Base-by-base conservation (phyloP, 139 green algal genomes). In the Astrephomene gubernaculifera region DNA sequence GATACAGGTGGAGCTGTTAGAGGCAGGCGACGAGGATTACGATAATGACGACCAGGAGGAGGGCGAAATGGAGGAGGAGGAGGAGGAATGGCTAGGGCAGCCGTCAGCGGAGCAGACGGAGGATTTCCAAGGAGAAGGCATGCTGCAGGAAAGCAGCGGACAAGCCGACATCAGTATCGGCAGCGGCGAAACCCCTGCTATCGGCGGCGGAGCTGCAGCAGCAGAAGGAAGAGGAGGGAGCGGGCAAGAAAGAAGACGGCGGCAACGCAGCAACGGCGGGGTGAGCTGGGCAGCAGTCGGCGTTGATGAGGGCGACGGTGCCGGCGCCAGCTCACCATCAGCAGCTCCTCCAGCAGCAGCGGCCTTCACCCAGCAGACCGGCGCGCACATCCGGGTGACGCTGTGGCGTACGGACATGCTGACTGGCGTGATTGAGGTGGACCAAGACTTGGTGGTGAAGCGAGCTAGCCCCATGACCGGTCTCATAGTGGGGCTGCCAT, bases 401-500 rank as follows among this genome's bases (percentile, higher is more conserved):
- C 78, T 89, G 61, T 89, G 74, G 84, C 74, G 83, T 0, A 74
- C 64, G 6, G 83, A 88, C 52, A 74, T 79, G 65, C 64, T 88
- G 83, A 61, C 9, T 2, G 38, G 67, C 27, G 68, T 79, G 52
- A 8, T 78, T 73, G 74, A 88, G 73, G 63, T 88, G 72, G 71
- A 87, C 39, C 72, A 82, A 63, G 31, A 67, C 8, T 35, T 80
- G 52, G 63, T 78, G 14, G 63, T 78, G 8, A 44, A 44, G 44
- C 60, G 61, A 71, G 70, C 71, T 25, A 80, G 45, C 57, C 71
- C 41, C 3, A 36, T 82, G 4, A 53, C 45, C 1, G 74, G 67
- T 4, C 52, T 85, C 36, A 73, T 85, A 36, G 43, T 63, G 44
- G 76, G 76, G 12, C 33, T 83, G 54, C 75, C 76, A 8, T 29